These are phyloP conservation scores for Peribolospora kevripleyi DNA, from an alignment of 768 basidiomycete species.

Conservation along the genomic window DNA sequence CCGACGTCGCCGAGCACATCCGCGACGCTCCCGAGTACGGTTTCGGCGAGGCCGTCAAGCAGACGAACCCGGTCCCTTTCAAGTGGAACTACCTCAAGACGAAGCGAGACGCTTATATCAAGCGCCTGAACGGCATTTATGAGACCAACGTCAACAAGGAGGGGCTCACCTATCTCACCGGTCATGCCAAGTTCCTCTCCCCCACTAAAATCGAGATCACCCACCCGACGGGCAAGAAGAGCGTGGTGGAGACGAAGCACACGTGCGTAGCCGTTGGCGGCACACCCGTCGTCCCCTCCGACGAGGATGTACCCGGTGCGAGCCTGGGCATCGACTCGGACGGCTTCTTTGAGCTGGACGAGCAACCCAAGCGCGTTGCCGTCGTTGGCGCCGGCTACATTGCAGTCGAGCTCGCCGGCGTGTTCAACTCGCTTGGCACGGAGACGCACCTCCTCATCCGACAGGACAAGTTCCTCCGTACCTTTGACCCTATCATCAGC, in stretches of 20 bases:
- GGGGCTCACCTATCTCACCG: constrained; percentile 62
- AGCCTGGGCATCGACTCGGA: constrained; percentile 68
- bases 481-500: constrained; percentile 70
- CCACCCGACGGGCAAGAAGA: constrained; percentile 37
- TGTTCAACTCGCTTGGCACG: constrained; percentile 61
- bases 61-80: constrained; percentile 25
- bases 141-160: constrained; percentile 69
- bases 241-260: constrained; percentile 47
- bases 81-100: constrained; percentile 78
- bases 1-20: constrained; percentile 66
- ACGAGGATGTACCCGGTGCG: constrained; percentile 65
- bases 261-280: constrained; percentile 75
- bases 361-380: constrained; percentile 77
- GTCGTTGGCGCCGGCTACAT: constrained; percentile 96
- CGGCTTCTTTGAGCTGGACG: constrained; percentile 77
- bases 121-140: constrained; percentile 68
- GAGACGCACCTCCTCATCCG: constrained; percentile 87
- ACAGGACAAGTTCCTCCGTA: constrained; percentile 64
- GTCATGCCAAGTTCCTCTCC: constrained; percentile 47
- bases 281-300: constrained; percentile 49
- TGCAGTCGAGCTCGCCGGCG: constrained; percentile 84
- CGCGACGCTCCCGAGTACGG: constrained; percentile 42
- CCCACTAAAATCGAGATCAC: constrained; percentile 48
- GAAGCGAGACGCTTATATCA: constrained; percentile 88
- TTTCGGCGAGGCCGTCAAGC: constrained; percentile 18